A percentile compares a stretch with the other conserved stretches of the same genome.
These are phyloP conservation scores for Coffea eugenioides DNA, from an alignment of 257 asterid genomes.

Conservation along the genomic window DNA sequence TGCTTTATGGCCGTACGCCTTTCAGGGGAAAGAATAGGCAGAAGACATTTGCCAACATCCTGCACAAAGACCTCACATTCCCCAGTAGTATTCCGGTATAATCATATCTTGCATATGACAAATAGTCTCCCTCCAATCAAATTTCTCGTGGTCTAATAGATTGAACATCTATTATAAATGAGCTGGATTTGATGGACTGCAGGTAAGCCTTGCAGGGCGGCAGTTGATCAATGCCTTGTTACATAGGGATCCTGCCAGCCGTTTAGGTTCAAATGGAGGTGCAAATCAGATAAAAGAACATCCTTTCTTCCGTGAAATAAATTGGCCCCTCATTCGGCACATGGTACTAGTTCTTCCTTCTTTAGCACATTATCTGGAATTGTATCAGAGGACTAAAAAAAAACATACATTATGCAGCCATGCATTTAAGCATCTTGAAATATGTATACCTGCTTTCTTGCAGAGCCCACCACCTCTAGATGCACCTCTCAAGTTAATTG, in stretches of 20 bases:
- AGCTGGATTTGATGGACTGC: slow-evolving; percentile 23
- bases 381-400: background rate
- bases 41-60: slow-evolving; percentile 87
- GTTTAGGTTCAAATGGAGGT: slow-evolving; percentile 86
- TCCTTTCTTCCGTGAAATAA: slow-evolving; percentile 78
- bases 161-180: background rate
- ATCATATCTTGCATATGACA: background rate
- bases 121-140: too few species aligned
- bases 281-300: slow-evolving; percentile 89
- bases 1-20: slow-evolving; percentile 97
- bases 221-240: slow-evolving; percentile 78
- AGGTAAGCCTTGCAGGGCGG: slow-evolving; percentile 77
- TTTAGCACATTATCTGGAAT: background rate
- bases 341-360: slow-evolving; percentile 51
- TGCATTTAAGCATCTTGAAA: background rate
- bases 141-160: too few species aligned
- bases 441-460: slow-evolving; percentile 7
- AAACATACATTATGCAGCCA: background rate
- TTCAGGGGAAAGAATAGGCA: slow-evolving; percentile 97
- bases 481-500: slow-evolving; percentile 64
- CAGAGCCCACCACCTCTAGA: slow-evolving; percentile 91
- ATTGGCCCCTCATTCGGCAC: slow-evolving; percentile 93
- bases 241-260: slow-evolving; percentile 74
- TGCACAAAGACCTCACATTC: slow-evolving; percentile 95
- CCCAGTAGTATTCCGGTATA: slow-evolving; percentile 95